These are phyloP conservation scores for Penicillium ucsense DNA, from an alignment of 495 filamentous ascomycete genomes.

Conservation along the genomic window DNA sequence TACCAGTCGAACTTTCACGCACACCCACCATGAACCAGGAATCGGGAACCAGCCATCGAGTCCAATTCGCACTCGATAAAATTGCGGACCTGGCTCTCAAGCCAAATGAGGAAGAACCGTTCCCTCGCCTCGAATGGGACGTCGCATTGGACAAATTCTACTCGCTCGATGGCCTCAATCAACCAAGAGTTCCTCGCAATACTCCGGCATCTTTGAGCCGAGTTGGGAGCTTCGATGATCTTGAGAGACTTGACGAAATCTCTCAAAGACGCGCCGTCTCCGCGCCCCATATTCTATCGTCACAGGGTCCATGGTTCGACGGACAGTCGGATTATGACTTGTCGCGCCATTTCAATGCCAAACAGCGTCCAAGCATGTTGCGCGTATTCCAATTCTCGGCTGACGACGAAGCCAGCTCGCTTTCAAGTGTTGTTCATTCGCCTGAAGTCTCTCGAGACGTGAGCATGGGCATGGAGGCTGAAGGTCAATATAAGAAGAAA, in stretches of 20 bases:
- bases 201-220: slow-evolving; percentile 16
- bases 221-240: background rate
- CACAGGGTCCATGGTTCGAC: slow-evolving; percentile 10
- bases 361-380: background rate
- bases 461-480: background rate
- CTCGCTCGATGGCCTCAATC: slow-evolving; percentile 8
- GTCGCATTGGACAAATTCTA: slow-evolving; percentile 14
- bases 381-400: slow-evolving; percentile 1
- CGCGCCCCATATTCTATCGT: slow-evolving; percentile 2
- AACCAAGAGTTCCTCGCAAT: slow-evolving; percentile 15
- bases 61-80: background rate
- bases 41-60: background rate
- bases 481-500: background rate
- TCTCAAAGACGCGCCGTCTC: slow-evolving; percentile 2
- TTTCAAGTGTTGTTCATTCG: background rate
- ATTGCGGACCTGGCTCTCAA: background rate
- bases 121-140: slow-evolving; percentile 14
- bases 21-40: background rate
- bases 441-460: background rate
- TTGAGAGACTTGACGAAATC: background rate
- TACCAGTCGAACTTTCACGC: background rate
- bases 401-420: background rate
- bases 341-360: background rate
- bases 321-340: slow-evolving; percentile 4
- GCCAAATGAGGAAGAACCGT: background rate